Evolutionary conservation across 345 rosid species (phyloP).

Genomic region (Sisymbrium altissimum): DNA sequence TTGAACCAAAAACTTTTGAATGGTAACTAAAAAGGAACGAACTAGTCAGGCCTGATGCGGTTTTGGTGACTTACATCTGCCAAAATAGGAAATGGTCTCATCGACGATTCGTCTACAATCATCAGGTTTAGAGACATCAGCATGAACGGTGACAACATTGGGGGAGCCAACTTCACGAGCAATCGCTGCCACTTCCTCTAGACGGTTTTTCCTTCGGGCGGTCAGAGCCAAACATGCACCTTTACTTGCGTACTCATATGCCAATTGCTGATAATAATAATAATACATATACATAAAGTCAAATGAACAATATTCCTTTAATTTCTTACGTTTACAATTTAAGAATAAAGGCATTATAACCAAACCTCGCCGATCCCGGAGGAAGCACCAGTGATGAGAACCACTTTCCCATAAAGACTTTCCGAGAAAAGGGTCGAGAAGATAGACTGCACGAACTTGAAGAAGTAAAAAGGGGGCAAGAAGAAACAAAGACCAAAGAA

Average conservation of each 20-base stretch:
- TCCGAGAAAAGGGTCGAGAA: constrained; percentile 38
- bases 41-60: background rate
- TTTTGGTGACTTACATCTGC: constrained; percentile 40
- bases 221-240: constrained; percentile 53
- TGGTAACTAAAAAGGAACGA: background rate
- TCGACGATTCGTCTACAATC: constrained; percentile 49
- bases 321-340: background rate
- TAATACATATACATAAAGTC: background rate
- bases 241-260: constrained; percentile 52
- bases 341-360: background rate
- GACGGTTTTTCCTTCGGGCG: constrained; percentile 41
- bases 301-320: background rate
- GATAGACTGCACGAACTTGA: constrained; percentile 36
- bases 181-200: constrained; percentile 45
- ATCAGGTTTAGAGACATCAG: constrained; percentile 49
- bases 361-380: constrained; percentile 71
- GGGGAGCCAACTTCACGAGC: constrained; percentile 53
- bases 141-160: constrained; percentile 39
- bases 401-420: constrained; percentile 48
- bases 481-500: constrained; percentile 46
- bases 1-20: background rate
- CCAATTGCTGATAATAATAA: constrained; percentile 41
- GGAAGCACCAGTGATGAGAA: constrained; percentile 63
- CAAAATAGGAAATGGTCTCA: constrained; percentile 43
- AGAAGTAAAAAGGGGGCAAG: constrained; percentile 47